A percentile compares a stretch with the other conserved stretches of the same genome.
phyloP scores from a whole-genome alignment of 139 green algal genomes.

The Prasinococcaceae sp. region DNA sequence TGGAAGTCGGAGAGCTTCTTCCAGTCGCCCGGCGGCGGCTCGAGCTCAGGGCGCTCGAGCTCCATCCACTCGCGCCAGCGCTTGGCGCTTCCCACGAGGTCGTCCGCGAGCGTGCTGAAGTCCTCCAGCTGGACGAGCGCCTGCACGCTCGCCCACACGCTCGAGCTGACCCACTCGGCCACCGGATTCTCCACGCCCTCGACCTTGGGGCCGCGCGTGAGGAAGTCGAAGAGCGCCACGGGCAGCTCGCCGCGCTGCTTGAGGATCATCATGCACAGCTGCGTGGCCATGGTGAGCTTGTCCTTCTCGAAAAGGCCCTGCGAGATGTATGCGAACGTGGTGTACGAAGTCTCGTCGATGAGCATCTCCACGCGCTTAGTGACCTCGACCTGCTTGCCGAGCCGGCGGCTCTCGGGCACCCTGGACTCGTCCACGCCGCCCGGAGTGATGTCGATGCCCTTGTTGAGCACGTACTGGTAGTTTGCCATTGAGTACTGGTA shows the following conservation, averaged over 20 bases:
- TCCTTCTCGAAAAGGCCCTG: constrained; percentile 83
- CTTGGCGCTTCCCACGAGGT: constrained; percentile 64
- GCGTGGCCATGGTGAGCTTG: constrained; percentile 78
- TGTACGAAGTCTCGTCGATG: constrained; percentile 49
- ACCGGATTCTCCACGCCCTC: constrained; percentile 56
- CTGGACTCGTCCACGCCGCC: constrained; percentile 12
- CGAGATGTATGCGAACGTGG: constrained; percentile 55
- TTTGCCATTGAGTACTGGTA: constrained; percentile 91
- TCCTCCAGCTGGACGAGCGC: constrained; percentile 63
- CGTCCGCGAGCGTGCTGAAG: constrained; percentile 59
- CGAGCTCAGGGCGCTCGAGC: constrained; percentile 64
- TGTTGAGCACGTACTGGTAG: constrained; percentile 65
- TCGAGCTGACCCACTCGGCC: constrained; percentile 58
- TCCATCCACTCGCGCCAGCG: constrained; percentile 84
- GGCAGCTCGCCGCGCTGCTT: constrained; percentile 48
- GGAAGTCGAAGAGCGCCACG: constrained; percentile 59
- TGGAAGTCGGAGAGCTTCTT: constrained; percentile 74
- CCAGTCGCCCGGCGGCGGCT: constrained; percentile 75
- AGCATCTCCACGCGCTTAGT: constrained; percentile 48
- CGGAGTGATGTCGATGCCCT: constrained; percentile 62
- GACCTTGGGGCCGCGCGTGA: constrained; percentile 55
- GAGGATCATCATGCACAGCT: constrained; percentile 71
- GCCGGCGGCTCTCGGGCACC: not conserved
- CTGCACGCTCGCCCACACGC: constrained; percentile 36
- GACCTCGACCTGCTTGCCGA: not conserved